Conservation (phyloP, 2,329 filamentous ascomycete genomes). For the Ophiosphaerella herpotricha region DNA sequence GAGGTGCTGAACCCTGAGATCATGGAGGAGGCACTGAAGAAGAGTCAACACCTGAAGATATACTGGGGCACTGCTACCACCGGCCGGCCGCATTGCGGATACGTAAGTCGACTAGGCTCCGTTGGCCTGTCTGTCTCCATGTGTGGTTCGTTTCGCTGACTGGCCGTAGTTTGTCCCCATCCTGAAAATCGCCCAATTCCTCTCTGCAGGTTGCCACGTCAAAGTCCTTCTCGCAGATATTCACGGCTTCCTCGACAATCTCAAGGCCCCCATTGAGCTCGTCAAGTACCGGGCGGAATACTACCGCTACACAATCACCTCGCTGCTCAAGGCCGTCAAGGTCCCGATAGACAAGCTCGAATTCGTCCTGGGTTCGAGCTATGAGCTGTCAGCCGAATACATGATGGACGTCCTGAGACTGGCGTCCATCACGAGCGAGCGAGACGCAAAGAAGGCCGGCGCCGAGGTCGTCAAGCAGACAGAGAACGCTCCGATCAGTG, state of each 20-base stretch:
- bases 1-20: conserved; percentile 86
- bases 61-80: conserved; percentile 92
- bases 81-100: conserved; percentile 85
- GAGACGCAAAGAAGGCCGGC: conserved; percentile 87
- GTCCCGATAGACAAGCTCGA: conserved; percentile 78
- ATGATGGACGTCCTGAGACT: conserved; percentile 88
- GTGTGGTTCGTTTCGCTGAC: conserved; percentile 7
- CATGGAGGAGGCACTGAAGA: conserved; percentile 72
- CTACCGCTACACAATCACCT: conserved; percentile 77
- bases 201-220: conserved; percentile 81
- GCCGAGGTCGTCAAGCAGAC: conserved; percentile 95
- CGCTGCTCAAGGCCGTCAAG: conserved; percentile 75
- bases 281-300: conserved; percentile 81
- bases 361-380: conserved; percentile 83
- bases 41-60: conserved; percentile 70
- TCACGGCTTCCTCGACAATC: conserved; percentile 77
- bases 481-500: conserved; percentile 72
- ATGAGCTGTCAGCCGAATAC: conserved; percentile 72
- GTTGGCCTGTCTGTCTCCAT: neutral
- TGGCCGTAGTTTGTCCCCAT: conserved; percentile 71
- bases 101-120: conserved; percentile 47
- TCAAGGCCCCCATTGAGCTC: conserved; percentile 86
- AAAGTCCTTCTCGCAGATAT: conserved; percentile 71
- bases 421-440: conserved; percentile 70
- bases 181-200: conserved; percentile 87